Conservation (phyloP, 192 early-diverging fungal species). For the Linnemannia elongata region DNA sequence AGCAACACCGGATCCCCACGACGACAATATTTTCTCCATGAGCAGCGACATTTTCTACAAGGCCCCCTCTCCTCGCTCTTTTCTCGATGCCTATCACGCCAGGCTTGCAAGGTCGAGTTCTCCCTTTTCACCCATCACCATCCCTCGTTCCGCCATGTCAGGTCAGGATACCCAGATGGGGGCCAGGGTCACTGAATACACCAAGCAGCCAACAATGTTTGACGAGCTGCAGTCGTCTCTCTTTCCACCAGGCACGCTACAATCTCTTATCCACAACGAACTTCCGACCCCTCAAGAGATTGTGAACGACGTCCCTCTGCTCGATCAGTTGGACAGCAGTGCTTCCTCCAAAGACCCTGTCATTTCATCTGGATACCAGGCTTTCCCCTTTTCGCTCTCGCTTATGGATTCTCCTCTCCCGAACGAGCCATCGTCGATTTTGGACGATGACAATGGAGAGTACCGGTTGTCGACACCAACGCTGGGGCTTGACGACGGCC, state of each 20-base stretch:
- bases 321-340: constrained; percentile 38
- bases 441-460: constrained; percentile 34
- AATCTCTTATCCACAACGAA: constrained; percentile 34
- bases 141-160: constrained; percentile 16
- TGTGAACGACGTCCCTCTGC: constrained; percentile 41
- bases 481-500: constrained; percentile 41
- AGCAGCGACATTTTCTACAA: constrained; percentile 43
- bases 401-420: constrained; percentile 5
- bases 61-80: constrained; percentile 12
- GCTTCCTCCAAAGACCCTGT: constrained; percentile 32
- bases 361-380: constrained; percentile 24
- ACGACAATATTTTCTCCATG: constrained; percentile 24
- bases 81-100: background rate
- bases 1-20: background rate
- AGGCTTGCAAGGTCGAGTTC: constrained; percentile 14
- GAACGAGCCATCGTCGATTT: constrained; percentile 18
- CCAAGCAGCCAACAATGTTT: constrained; percentile 31
- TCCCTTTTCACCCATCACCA: constrained; percentile 3
- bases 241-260: constrained; percentile 52
- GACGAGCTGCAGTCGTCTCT: constrained; percentile 53
- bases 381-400: constrained; percentile 8
- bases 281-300: constrained; percentile 44
- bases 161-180: constrained; percentile 8
- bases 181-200: constrained; percentile 16
- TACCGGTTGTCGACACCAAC: constrained; percentile 28